Base-by-base conservation (phyloP, 1,139 yeast genomes). In the Candida tunisiensis region DNA sequence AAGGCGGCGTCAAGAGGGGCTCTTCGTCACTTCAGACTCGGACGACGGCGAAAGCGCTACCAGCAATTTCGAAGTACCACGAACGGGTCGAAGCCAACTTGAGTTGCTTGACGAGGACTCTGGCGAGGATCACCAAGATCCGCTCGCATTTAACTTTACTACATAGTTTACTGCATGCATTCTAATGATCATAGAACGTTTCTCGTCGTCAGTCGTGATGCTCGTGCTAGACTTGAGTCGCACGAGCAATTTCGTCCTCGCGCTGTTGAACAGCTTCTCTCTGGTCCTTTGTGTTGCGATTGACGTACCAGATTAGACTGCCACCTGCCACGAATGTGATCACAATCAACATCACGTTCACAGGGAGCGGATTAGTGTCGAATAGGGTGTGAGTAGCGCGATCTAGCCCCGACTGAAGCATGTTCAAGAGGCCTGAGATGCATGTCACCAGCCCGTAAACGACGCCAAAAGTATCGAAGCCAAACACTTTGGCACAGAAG, bases 401-500 rank as follows among this genome's bases (percentile, higher is more conserved):
- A 45, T 83, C 95, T 49, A 83, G 53, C 3, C 59, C 55, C 18
- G 77, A 71, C 45, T 80, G 93, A 9, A 67, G 45, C 37, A 82
- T 58, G 49, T 82, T 85, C 49, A 75, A 68, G 15, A 74, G 40
- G 2, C 95, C 95, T 10, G 93, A 69, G 34, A 78, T 57, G 32
- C 85, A 74, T 42, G 82, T 79, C 42, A 82, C 65, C 8, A 85
- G 57, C 1, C 96, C 96, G 47, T 85, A 85, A n/a, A 83, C 71
- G 1, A 85, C 74, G 22, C 95, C 94, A 53, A 85, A 85, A 1
- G 92, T 82, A 31, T 71, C 77, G 49, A 78, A 83, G 0, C 96
- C 96, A 56, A 85, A 85, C 13, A 83, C 91, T 45, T 85, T 85
- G 24, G 93, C 92, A 46, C 85, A 69, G 45, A 73, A 80, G 49